Conservation (phyloP, 2,329 filamentous ascomycete genomes). For the Calcarisporium arbuscula region DNA sequence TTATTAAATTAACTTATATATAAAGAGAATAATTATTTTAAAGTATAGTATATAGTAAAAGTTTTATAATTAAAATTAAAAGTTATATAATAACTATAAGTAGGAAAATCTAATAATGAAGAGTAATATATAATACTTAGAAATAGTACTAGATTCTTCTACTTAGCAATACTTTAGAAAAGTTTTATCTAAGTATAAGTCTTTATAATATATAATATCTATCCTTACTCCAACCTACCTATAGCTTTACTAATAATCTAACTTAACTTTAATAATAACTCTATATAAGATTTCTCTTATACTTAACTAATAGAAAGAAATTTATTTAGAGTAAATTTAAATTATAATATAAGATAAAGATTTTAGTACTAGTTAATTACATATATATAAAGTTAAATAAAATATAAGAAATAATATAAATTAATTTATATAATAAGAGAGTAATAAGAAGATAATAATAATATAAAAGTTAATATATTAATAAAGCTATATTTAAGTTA, state of each 20-base stretch:
- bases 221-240: too few relatives aligned
- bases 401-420: constrained; percentile 1
- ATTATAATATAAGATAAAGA: too few relatives aligned
- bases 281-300: not conserved
- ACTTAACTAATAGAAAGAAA: not conserved
- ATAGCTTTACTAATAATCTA: too few relatives aligned
- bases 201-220: not conserved
- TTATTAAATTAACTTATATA: not conserved
- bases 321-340: not conserved
- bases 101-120: too few relatives aligned
- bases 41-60: not conserved
- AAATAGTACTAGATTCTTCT: too few relatives aligned
- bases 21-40: not conserved
- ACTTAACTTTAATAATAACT: not conserved
- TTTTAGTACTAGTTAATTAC: not conserved
- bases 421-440: not conserved
- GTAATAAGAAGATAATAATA: not conserved
- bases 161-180: not conserved
- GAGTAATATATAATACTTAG: too few relatives aligned
- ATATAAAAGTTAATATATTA: constrained; percentile 1
- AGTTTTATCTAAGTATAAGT: not conserved
- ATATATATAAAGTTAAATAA: constrained; percentile 1
- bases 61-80: not conserved
- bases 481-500: constrained; percentile 3
- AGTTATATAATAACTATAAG: too few relatives aligned